Conservation (phyloP, 2,329 filamentous ascomycete species). For the Pseudogymnoascus verrucosus region DNA sequence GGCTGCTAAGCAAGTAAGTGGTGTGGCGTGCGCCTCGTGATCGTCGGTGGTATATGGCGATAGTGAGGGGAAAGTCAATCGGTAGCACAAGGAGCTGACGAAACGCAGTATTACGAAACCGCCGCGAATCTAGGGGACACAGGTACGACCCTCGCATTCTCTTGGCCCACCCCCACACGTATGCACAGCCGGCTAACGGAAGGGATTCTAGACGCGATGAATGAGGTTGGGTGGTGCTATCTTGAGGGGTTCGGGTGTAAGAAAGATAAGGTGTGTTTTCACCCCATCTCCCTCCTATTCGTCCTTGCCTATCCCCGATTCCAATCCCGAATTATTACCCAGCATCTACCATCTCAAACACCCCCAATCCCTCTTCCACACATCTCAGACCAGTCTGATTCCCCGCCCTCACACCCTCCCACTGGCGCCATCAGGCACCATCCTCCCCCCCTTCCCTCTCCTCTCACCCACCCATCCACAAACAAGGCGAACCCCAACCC, state of each 20-base stretch:
- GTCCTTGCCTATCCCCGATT: background rate
- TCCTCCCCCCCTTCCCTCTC: too few relatives aligned
- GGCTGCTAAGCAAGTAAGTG: conserved; percentile 68
- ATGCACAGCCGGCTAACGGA: background rate
- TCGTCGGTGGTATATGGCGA: background rate
- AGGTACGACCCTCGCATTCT: conserved; percentile 36
- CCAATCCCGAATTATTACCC: background rate
- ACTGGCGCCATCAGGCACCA: background rate
- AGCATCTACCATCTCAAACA: background rate
- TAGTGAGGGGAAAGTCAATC: conserved; percentile 8
- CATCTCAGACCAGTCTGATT: background rate
- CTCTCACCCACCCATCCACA: background rate
- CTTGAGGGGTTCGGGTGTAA: conserved; percentile 93
- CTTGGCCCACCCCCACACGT: background rate
- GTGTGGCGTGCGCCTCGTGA: conserved; percentile 22
- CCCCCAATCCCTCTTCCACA: background rate
- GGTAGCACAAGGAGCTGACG: background rate
- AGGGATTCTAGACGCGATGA: conserved; percentile 71
- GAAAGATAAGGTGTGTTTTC: conserved; percentile 97
- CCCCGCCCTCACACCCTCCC: background rate
- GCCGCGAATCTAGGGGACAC: conserved; percentile 93
- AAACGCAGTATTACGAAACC: conserved; percentile 85
- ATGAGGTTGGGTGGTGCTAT: conserved; percentile 94
- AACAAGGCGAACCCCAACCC: too few relatives aligned
- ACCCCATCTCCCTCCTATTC: too few relatives aligned